Conservation (phyloP, 768 basidiomycete genomes). For the Leccinum imitatum region DNA sequence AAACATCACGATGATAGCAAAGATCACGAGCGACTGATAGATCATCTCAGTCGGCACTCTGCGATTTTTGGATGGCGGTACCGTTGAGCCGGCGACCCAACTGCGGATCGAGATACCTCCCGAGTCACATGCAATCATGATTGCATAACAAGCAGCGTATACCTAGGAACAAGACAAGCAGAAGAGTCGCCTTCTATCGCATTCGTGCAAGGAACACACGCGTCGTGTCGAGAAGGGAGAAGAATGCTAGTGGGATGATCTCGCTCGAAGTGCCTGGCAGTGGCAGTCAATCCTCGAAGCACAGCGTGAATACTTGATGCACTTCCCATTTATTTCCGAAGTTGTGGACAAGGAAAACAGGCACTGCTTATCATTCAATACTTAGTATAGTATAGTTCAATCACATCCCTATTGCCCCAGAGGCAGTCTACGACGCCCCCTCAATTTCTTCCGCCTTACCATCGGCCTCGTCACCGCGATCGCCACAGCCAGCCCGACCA, state of each 20-base stretch:
- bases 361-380: background rate
- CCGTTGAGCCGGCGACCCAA: no score
- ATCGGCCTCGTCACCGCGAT: slow-evolving; percentile 83
- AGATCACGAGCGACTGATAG: no score
- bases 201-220: no score
- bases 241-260: no score
- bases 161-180: background rate
- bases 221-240: no score
- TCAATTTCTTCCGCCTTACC: slow-evolving; percentile 64
- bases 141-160: background rate
- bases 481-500: slow-evolving; percentile 67
- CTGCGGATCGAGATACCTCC: no score
- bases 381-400: background rate
- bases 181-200: background rate
- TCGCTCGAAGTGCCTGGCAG: no score
- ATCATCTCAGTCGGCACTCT: background rate
- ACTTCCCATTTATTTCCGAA: background rate
- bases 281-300: no score
- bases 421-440: slow-evolving; percentile 40
- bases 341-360: no score
- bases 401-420: background rate
- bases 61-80: background rate
- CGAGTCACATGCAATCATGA: no score
- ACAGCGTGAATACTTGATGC: no score
- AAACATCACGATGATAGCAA: no score